Evolutionary conservation across 2,329 filamentous ascomycete species (phyloP).

Genomic region (Fusarium keratoplasticum): DNA sequence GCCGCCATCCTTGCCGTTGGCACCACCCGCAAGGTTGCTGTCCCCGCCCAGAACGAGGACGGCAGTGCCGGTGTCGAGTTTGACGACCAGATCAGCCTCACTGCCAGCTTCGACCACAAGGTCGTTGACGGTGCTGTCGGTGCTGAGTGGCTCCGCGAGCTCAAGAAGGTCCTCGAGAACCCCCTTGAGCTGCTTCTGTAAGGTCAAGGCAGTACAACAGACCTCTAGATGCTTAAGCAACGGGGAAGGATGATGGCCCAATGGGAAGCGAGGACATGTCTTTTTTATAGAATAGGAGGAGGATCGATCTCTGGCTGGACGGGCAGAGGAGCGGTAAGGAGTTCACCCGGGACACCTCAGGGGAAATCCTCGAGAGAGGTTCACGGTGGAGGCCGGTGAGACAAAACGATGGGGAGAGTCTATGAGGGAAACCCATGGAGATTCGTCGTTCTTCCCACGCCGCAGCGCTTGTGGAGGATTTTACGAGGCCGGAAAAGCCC

Average conservation of each 20-base stretch:
- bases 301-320: conserved; percentile 23
- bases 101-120: conserved; percentile 98
- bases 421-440: conserved; percentile 27
- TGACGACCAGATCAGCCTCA: conserved; percentile 97
- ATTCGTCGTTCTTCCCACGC: conserved; percentile 17
- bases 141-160: conserved; percentile 94
- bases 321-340: conserved; percentile 18
- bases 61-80: conserved; percentile 81
- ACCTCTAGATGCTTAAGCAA: conserved; percentile 1
- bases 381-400: conserved; percentile 16
- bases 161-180: conserved; percentile 99
- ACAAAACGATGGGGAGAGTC: conserved; percentile 12
- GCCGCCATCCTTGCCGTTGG: conserved; percentile 95
- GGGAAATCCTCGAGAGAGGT: conserved; percentile 13
- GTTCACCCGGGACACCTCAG: conserved; percentile 28
- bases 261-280: conserved; percentile 31
- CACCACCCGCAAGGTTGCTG: conserved; percentile 93
- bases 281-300: conserved; percentile 40
- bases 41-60: conserved; percentile 87
- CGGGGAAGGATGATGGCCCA: conserved; percentile 8
- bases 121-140: conserved; percentile 96
- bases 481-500: conserved; percentile 48
- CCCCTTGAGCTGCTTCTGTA: conserved; percentile 94
- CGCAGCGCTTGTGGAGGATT: conserved; percentile 35
- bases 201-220: conserved; percentile 36